Evolutionary conservation across 805 yeast species (phyloP).

Genomic region (Yarrowia divulgata): DNA sequence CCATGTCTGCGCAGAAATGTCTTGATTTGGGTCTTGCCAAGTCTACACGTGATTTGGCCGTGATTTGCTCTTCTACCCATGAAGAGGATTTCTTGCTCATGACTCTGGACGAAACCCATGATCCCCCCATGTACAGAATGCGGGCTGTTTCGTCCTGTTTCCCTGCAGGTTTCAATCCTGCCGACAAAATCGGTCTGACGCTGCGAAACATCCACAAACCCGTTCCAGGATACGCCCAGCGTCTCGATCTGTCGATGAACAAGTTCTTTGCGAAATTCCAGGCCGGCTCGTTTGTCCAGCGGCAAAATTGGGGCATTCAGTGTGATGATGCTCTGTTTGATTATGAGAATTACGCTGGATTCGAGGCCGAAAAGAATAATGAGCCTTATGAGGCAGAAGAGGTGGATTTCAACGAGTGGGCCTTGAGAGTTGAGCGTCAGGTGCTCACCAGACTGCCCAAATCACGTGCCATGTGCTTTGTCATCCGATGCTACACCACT

Average conservation of each 20-base stretch:
- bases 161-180: constrained; percentile 77
- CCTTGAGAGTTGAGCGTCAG: constrained; percentile 72
- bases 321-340: constrained; percentile 53
- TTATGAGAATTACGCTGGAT: constrained; percentile 58
- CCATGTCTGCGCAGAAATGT: background rate
- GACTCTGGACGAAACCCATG: constrained; percentile 58
- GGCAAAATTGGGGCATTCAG: constrained; percentile 74
- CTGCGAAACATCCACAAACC: constrained; percentile 69
- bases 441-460: constrained; percentile 72
- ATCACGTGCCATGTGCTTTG: constrained; percentile 64
- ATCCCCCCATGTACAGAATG: constrained; percentile 58
- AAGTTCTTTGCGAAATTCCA: constrained; percentile 71
- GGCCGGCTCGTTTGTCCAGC: constrained; percentile 68
- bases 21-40: constrained; percentile 2
- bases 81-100: constrained; percentile 72
- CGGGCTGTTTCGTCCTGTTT: constrained; percentile 61
- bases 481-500: constrained; percentile 63
- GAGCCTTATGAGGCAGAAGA: constrained; percentile 62
- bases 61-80: constrained; percentile 36
- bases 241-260: constrained; percentile 73
- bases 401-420: constrained; percentile 52
- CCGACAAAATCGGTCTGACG: constrained; percentile 64
- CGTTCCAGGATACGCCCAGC: constrained; percentile 73
- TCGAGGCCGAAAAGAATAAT: constrained; percentile 69
- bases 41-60: constrained; percentile 12